Conservation (phyloP, 2,329 filamentous ascomycete genomes). For the Fusarium euwallaceae region DNA sequence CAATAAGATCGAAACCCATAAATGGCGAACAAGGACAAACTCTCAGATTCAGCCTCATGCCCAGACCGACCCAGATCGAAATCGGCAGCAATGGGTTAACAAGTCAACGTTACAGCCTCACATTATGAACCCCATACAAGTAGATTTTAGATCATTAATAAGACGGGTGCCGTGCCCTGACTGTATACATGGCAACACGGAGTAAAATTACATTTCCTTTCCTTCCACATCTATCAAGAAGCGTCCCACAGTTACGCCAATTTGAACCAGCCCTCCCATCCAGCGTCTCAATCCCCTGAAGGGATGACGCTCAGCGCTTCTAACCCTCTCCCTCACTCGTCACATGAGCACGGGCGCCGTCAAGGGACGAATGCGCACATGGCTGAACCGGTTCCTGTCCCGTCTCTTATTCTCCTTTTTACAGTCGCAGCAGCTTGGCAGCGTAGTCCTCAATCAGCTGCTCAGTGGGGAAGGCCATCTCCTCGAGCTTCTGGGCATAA, state of each 20-base stretch:
- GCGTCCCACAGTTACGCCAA: conserved; percentile 45
- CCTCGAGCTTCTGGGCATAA: conserved; percentile 92
- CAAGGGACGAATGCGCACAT: conserved; percentile 23
- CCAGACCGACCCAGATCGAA: no score
- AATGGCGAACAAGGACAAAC: not conserved
- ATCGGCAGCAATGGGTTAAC: not conserved
- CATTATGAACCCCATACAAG: conserved; percentile 14
- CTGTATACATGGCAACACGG: conserved; percentile 55
- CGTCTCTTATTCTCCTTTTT: conserved; percentile 49
- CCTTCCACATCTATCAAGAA: conserved; percentile 54
- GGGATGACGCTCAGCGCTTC: conserved; percentile 32
- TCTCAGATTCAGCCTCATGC: not conserved
- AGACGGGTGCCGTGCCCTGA: conserved; percentile 46
- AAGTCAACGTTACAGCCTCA: not conserved
- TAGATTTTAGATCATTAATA: conserved; percentile 50
- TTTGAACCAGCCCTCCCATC: conserved; percentile 38
- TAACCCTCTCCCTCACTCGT: conserved; percentile 27
- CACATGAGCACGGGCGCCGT: conserved; percentile 20
- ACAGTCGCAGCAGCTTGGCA: conserved; percentile 88
- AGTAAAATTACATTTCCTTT: conserved; percentile 59
- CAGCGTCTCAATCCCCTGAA: conserved; percentile 28
- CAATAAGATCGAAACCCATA: not conserved
- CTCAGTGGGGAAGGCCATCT: conserved; percentile 95
- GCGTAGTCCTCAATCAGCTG: conserved; percentile 87
- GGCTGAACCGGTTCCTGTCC: conserved; percentile 27